These are phyloP conservation scores for Setomelanomma holmii DNA, from an alignment of 2,329 filamentous ascomycete species.

Conservation along the genomic window DNA sequence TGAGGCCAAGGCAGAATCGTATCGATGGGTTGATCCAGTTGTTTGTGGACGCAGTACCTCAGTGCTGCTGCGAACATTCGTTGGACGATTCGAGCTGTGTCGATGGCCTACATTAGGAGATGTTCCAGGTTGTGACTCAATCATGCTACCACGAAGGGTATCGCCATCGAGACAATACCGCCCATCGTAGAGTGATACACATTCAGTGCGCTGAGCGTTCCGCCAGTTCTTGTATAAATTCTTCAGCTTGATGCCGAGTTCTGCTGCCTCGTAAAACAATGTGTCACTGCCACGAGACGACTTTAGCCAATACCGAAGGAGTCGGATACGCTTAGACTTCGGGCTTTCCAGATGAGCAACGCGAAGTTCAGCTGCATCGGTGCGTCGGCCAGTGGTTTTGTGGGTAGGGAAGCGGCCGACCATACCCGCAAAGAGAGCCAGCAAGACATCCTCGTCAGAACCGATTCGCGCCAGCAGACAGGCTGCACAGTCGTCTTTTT, in stretches of 20 bases:
- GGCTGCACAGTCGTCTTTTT: constrained; percentile 32
- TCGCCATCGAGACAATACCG: neutral
- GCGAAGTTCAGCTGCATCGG: constrained; percentile 5
- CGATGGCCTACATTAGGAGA: neutral
- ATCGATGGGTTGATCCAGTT: too few relatives aligned
- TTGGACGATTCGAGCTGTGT: neutral
- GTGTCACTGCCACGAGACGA: constrained; percentile 10
- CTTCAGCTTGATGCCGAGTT: constrained; percentile 31
- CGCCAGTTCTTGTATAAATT: constrained; percentile 13
- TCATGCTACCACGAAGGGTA: neutral
- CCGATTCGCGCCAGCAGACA: constrained; percentile 43
- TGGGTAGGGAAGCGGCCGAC: constrained; percentile 20
- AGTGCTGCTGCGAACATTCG: neutral
- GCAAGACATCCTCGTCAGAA: constrained; percentile 26
- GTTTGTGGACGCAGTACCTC: neutral
- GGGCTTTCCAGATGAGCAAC: constrained; percentile 12
- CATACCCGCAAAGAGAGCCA: constrained; percentile 37
- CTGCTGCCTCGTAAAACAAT: constrained; percentile 21
- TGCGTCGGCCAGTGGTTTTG: constrained; percentile 2
- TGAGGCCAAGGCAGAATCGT: too few relatives aligned
- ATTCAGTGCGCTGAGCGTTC: constrained; percentile 2
- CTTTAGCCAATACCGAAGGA: constrained; percentile 34
- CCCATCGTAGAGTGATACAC: neutral
- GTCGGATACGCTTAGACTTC: constrained; percentile 29
- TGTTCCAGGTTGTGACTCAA: neutral